These are phyloP conservation scores for Pythium sp. DNA, from an alignment of 352 stramenopile species.

Conservation along the genomic window DNA sequence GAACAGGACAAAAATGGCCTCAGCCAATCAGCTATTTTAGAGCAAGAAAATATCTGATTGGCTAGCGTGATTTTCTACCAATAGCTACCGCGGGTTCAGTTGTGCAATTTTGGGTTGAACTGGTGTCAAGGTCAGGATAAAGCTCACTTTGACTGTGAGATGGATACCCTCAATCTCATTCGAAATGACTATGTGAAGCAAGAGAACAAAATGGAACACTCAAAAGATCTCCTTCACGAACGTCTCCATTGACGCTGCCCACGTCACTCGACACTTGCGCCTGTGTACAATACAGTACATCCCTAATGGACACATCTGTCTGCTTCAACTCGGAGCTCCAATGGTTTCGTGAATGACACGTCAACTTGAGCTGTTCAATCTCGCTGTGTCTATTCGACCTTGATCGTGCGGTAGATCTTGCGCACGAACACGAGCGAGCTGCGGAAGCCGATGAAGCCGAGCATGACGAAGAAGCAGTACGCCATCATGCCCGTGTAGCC, in stretches of 20 bases:
- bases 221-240: neutral
- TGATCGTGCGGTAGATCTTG: constrained; percentile 97
- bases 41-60: no score
- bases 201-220: neutral
- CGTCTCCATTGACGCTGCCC: neutral
- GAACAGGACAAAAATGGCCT: no score
- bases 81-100: no score
- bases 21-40: no score
- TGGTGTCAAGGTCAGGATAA: no score
- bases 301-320: neutral
- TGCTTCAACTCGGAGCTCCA: neutral
- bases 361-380: neutral
- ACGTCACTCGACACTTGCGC: neutral
- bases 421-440: constrained; percentile 95
- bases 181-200: neutral
- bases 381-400: constrained; percentile 88
- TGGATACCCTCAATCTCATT: no score
- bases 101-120: no score
- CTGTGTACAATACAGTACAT: neutral
- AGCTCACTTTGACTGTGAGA: no score
- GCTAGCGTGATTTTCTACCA: no score
- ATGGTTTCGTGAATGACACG: neutral
- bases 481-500: constrained; percentile 97
- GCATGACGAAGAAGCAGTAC: constrained; percentile 97
- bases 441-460: constrained; percentile 95